Evolutionary conservation across 176 grass and related monocot species (phyloP).

Genomic region (Pontederia paniculata): DNA sequence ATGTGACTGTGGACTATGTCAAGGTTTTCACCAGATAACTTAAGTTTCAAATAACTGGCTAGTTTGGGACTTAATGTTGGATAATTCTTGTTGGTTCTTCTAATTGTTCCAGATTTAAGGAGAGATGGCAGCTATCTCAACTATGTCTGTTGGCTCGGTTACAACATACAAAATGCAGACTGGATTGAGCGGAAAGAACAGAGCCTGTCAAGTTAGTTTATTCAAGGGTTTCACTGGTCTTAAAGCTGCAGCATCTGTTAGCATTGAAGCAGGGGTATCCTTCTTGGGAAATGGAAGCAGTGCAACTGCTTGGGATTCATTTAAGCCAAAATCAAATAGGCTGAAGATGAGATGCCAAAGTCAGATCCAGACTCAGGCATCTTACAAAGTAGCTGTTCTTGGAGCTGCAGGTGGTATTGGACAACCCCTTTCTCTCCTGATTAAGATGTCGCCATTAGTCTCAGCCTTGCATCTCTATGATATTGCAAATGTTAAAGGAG

Average conservation of each 20-base stretch:
- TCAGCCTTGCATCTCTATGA: conserved; percentile 40
- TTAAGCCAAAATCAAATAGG: conserved; percentile 4
- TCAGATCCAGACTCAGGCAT: conserved; percentile 16
- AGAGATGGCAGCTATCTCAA: conserved; percentile 1
- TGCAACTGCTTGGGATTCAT: conserved; percentile 7
- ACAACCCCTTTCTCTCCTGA: conserved; percentile 29
- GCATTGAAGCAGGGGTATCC: background rate
- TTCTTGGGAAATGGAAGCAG: conserved; percentile 9
- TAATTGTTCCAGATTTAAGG: background rate
- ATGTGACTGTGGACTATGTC: too few relatives aligned
- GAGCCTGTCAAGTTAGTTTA: background rate
- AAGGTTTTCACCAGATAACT: too few relatives aligned
- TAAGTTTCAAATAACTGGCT: too few relatives aligned
- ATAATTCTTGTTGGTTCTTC: too few relatives aligned
- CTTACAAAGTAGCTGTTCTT: conserved; percentile 33
- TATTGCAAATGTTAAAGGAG: conserved; percentile 17
- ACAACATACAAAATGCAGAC: background rate
- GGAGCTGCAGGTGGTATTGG: conserved; percentile 38
- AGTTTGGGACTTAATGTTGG: too few relatives aligned
- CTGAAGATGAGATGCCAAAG: background rate
- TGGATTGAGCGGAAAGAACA: background rate
- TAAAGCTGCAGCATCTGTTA: conserved; percentile 10
- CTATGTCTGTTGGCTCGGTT: conserved; percentile 1
- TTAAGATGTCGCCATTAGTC: conserved; percentile 38
- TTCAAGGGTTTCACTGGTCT: conserved; percentile 15